A percentile compares a stretch with the other conserved stretches of the same genome.
Evolutionary conservation across 1,284 basidiomycete species (phyloP).

Genomic region (Kalmanozyma brasiliensis): DNA sequence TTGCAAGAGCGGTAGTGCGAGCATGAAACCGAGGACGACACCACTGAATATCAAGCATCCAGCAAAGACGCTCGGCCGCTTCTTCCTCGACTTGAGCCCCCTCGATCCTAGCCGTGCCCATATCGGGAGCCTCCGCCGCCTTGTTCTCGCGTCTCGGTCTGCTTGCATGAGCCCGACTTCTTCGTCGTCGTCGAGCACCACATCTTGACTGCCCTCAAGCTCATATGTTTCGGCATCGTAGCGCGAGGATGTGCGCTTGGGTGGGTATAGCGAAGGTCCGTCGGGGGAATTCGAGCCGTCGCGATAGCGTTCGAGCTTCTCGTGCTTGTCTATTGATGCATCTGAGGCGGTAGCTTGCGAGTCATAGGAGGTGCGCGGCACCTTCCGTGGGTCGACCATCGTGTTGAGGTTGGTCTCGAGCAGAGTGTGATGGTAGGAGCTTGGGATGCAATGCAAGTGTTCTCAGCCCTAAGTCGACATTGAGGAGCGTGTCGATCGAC

Average conservation of each 20-base stretch:
- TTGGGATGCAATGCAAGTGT: no score
- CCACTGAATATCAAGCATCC: slow-evolving; percentile 38
- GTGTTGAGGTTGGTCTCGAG: no score
- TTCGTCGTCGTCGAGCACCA: slow-evolving; percentile 51
- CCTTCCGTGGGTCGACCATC: slow-evolving; percentile 4
- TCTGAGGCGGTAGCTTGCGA: slow-evolving; percentile 50
- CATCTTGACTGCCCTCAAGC: slow-evolving; percentile 7
- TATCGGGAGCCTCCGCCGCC: neutral
- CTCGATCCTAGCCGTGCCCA: slow-evolving; percentile 4
- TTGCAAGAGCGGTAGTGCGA: slow-evolving; percentile 35
- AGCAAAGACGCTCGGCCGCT: slow-evolving; percentile 4
- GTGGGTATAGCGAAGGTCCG: slow-evolving; percentile 5
- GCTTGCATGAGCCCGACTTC: slow-evolving; percentile 53
- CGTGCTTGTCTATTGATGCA: slow-evolving; percentile 35
- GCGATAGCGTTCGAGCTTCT: slow-evolving; percentile 25
- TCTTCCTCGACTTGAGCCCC: neutral
- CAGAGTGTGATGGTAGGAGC: no score
- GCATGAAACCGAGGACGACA: slow-evolving; percentile 36
- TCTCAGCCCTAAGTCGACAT: no score
- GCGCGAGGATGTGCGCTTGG: slow-evolving; percentile 3
- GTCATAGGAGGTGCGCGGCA: slow-evolving; percentile 36
- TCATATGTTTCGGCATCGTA: slow-evolving; percentile 12
- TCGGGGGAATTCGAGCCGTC: slow-evolving; percentile 8
- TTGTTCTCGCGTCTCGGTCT: slow-evolving; percentile 19
- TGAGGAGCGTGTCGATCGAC: no score